Evolutionary conservation across 441 rosid genomes (phyloP).

Genomic region (Populus hybrid): DNA sequence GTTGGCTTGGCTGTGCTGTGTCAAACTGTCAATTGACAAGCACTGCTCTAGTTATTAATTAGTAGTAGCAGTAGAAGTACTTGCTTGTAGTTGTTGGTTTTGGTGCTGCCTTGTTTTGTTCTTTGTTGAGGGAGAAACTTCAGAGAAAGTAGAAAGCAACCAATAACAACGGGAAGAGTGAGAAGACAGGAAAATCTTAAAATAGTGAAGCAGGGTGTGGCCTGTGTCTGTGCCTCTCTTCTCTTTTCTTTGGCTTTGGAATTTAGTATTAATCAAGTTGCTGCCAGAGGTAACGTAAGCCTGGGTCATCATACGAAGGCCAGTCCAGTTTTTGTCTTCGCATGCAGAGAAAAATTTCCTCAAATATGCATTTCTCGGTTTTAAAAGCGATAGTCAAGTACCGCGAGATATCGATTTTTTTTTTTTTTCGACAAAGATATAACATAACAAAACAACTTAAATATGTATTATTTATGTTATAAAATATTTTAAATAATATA

Average conservation of each 20-base stretch:
- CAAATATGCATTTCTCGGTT: too few species aligned
- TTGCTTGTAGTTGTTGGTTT: background rate
- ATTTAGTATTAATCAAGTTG: background rate
- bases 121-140: background rate
- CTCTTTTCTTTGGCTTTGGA: background rate
- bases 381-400: too few species aligned
- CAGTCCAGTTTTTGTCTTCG: background rate
- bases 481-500: too few species aligned
- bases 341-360: background rate
- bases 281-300: background rate
- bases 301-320: background rate
- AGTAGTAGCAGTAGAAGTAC: conserved; percentile 5
- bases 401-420: too few species aligned
- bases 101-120: background rate
- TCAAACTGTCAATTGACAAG: too few species aligned
- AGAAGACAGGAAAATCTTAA: background rate
- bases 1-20: too few species aligned
- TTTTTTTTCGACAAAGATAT: too few species aligned
- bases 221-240: background rate
- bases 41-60: background rate
- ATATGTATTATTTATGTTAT: too few species aligned
- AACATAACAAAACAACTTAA: too few species aligned
- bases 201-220: background rate
- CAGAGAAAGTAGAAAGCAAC: conserved; percentile 15
- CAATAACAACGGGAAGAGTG: conserved; percentile 5